Percentiles rank a stretch among this genome's conserved stretches.
Conservation (phyloP, 345 rosid species). For the Anacardium occidentale region DNA sequence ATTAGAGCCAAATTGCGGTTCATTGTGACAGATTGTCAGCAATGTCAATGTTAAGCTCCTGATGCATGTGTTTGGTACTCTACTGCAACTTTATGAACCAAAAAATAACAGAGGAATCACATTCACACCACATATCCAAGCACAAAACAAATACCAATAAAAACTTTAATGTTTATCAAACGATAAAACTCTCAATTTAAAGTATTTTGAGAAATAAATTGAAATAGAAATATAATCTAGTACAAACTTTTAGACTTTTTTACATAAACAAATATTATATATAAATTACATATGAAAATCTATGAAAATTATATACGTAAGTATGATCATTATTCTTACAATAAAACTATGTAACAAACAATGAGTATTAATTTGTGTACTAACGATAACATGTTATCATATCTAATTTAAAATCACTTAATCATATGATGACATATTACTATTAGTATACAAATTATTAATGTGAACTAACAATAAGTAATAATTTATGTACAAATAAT, state of each 20-base stretch:
- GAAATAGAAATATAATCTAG: background rate
- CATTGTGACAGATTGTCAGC: background rate
- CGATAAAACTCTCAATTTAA: background rate
- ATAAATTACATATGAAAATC: no score
- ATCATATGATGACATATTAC: no score
- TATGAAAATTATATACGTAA: background rate
- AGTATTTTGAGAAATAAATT: constrained; percentile 2
- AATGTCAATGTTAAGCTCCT: background rate
- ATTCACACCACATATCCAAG: constrained; percentile 1
- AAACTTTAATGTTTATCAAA: background rate
- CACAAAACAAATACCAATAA: background rate
- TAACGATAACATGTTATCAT: no score
- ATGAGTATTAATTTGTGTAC: no score
- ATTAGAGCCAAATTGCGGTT: background rate
- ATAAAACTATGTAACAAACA: no score
- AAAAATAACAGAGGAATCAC: background rate
- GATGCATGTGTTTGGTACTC: background rate
- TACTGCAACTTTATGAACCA: background rate
- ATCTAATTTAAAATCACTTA: no score
- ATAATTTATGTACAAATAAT: no score
- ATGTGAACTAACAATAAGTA: no score
- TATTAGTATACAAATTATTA: no score
- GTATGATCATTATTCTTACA: background rate
- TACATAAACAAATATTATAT: background rate
- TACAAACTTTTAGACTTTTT: background rate